Conservation (phyloP, 768 basidiomycete genomes). For the Lactarius indigo region DNA sequence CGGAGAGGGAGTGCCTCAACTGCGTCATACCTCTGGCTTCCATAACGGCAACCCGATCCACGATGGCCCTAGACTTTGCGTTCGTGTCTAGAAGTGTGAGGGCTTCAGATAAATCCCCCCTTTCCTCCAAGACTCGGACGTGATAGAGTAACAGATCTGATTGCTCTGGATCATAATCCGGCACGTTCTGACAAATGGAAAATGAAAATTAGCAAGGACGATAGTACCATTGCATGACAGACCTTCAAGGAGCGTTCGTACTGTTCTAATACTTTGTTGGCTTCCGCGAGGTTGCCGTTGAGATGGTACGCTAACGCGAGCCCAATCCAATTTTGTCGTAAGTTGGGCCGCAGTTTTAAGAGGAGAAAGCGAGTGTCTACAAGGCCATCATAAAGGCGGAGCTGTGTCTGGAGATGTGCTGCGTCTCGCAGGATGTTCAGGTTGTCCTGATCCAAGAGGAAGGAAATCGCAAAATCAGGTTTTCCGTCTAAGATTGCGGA, state of each 20-base stretch:
- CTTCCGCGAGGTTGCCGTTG: conserved; percentile 66
- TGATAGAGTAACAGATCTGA: conserved; percentile 83
- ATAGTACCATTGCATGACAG: conserved; percentile 24
- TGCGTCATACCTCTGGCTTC: conserved; percentile 55
- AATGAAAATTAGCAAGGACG: neutral
- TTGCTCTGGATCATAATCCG: conserved; percentile 75
- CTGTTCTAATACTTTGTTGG: conserved; percentile 67
- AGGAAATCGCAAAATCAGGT: conserved; percentile 10
- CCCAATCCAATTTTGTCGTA: conserved; percentile 87
- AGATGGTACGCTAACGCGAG: conserved; percentile 88
- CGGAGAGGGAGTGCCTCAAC: neutral
- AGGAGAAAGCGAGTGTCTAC: conserved; percentile 81
- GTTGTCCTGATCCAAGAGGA: conserved; percentile 63
- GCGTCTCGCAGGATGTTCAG: conserved; percentile 90
- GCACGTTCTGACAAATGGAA: conserved; percentile 53
- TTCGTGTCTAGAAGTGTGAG: conserved; percentile 59
- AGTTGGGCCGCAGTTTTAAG: conserved; percentile 72
- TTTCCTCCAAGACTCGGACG: conserved; percentile 66
- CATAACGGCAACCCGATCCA: conserved; percentile 67
- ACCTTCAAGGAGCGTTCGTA: conserved; percentile 74
- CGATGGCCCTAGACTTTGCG: conserved; percentile 60
- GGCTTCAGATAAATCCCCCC: conserved; percentile 59
- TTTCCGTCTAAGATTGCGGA: neutral
- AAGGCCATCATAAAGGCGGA: conserved; percentile 72
- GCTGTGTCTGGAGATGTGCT: conserved; percentile 83